Evolutionary conservation across 768 basidiomycete genomes (phyloP), one percentile per base, ranked within the genome.

Genomic region (Chalciporus sphaerocephalus): DNA sequence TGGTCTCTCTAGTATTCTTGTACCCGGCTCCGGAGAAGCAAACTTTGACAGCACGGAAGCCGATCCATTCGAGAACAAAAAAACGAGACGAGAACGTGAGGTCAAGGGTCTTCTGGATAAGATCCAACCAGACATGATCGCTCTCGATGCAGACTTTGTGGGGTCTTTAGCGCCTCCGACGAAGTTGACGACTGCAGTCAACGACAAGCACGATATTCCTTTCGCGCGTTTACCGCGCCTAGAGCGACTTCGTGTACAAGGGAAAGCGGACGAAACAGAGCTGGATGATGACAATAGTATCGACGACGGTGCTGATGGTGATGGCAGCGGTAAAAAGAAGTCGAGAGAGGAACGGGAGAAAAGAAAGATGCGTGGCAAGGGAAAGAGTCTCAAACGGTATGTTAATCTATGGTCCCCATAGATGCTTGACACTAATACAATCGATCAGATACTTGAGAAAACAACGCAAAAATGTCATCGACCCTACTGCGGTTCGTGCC

Each of bases 1-100:
- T 0, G 95, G 95, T 1, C 70, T 98, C 15, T 89, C 89, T 4
- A 87, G 80, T 33, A 77, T 98, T 40, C 74, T 98, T 44, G 85
- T 98, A 0, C 96, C 96, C 0, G 95, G 95, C 21, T 71, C 84
- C 8, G 96, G 95, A 25, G 94, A 98, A 65, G 81, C 94, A 37
- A 93, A 96, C 73, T 95, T 93, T 62, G 96, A 99, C 59, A 88
- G 86, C 47, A 65, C 76, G 12, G 96, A 98, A 65, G 90, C 92
- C 0, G 94, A 99, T 78, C 92, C 94, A 3, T 97, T 87, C 69
- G 95, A 99, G 67, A 79, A 84, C 58, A 81, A 78, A 64, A 83
- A 80, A 51, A 75, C 87, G 17, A 69, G 92, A 46, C 75, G 89
- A 44, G 96, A 98, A 69, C 75, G 89, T 46, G 96, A 98, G 65